Conservation (phyloP, 1,284 basidiomycete genomes). For the Dichomitus squalens region DNA sequence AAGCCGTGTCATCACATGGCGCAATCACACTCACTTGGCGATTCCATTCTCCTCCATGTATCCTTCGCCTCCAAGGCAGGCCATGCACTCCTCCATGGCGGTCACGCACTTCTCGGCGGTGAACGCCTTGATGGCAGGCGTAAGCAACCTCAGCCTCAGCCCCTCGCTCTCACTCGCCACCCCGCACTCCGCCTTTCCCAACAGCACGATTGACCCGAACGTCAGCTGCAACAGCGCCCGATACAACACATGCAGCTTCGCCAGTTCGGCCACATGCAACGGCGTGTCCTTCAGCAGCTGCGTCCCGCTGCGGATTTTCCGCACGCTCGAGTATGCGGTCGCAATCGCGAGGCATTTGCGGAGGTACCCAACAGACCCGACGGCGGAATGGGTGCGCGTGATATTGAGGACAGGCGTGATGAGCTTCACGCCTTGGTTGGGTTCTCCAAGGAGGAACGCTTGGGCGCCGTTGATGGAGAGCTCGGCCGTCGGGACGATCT, state of each 20-base stretch:
- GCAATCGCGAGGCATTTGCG: conserved; percentile 67
- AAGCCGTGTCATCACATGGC: background rate
- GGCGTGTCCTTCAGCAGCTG: conserved; percentile 55
- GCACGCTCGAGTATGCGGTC: conserved; percentile 60
- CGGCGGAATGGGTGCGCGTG: conserved; percentile 73
- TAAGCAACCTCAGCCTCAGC: conserved; percentile 63
- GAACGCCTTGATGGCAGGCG: conserved; percentile 74
- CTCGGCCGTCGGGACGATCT: conserved; percentile 78
- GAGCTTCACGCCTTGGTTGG: conserved; percentile 67
- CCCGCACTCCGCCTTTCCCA: conserved; percentile 66
- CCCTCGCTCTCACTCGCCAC: conserved; percentile 50
- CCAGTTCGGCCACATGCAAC: conserved; percentile 66
- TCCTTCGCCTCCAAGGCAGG: conserved; percentile 74
- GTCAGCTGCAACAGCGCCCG: conserved; percentile 65
- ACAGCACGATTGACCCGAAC: conserved; percentile 58
- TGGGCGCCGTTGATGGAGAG: conserved; percentile 63
- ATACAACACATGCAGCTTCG: conserved; percentile 60
- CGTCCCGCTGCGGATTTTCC: conserved; percentile 52
- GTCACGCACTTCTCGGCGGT: conserved; percentile 63
- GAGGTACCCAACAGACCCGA: conserved; percentile 57
- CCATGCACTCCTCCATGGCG: conserved; percentile 77
- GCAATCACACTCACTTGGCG: conserved; percentile 46
- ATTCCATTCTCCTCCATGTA: conserved; percentile 84
- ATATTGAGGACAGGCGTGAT: conserved; percentile 78
- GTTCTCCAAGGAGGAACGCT: conserved; percentile 66